Conservation (phyloP, 1,139 yeast genomes). For the Pichiaceae sp. region DNA sequence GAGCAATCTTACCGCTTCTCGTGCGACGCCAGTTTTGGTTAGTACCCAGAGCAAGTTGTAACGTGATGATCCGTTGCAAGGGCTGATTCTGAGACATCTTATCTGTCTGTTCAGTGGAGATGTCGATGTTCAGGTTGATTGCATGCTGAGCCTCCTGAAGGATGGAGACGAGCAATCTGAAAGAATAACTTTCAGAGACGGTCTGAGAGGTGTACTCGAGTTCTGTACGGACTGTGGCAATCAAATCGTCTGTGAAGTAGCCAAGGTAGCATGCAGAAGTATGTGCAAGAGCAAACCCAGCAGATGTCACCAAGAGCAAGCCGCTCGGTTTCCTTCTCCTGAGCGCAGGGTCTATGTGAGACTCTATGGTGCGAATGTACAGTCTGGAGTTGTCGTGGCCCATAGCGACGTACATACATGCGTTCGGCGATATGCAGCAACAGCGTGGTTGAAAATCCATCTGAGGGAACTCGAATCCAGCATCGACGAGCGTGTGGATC, state of each 20-base stretch:
- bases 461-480: slow-evolving; percentile 45
- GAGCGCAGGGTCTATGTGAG: slow-evolving; percentile 19
- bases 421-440: slow-evolving; percentile 49
- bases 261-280: slow-evolving; percentile 62
- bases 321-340: slow-evolving; percentile 20
- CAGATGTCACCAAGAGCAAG: slow-evolving; percentile 37
- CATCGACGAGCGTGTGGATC: slow-evolving; percentile 43
- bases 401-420: slow-evolving; percentile 39
- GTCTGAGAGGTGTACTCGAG: slow-evolving; percentile 25
- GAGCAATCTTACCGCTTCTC: slow-evolving; percentile 51
- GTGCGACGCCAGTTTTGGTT: slow-evolving; percentile 35
- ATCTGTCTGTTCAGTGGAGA: slow-evolving; percentile 61
- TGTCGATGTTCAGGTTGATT: slow-evolving; percentile 59
- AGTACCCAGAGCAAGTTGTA: slow-evolving; percentile 65
- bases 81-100: slow-evolving; percentile 68
- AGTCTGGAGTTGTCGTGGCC: slow-evolving; percentile 19
- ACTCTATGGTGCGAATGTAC: slow-evolving; percentile 21
- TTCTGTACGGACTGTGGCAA: slow-evolving; percentile 45
- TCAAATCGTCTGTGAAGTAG: slow-evolving; percentile 57
- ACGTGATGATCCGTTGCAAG: slow-evolving; percentile 52
- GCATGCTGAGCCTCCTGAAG: slow-evolving; percentile 62
- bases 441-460: slow-evolving; percentile 28
- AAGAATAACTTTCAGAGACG: slow-evolving; percentile 23
- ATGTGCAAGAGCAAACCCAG: slow-evolving; percentile 57
- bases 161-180: slow-evolving; percentile 35